Evolutionary conservation across 2,329 filamentous ascomycete species (phyloP), one percentile per base, ranked within the genome.

Genomic region (Hypoxylon sp.): DNA sequence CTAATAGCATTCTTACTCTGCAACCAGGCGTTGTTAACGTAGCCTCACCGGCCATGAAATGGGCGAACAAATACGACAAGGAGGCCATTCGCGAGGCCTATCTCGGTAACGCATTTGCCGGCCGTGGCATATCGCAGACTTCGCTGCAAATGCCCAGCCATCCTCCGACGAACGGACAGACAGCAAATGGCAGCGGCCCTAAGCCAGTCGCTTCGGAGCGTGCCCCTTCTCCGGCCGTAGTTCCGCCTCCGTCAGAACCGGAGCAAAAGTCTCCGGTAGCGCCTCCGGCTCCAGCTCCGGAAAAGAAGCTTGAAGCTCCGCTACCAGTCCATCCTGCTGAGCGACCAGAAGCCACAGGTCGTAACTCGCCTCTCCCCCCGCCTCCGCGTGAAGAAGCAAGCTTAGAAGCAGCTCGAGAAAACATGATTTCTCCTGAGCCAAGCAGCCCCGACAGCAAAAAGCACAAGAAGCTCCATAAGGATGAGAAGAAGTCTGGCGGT

Each of bases 1-100:
- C 94, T 2, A 94, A 91, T 79, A 99, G 96, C 72, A 88, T 97
- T 62, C 87, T 98, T 76, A 97, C 94, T 2, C 84, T 98, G 51
- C 94, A 97, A 77, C 92, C 94, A 1, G 87, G 90, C 59, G 91
- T 98, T 69, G 86, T 94, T 75, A 94, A 86, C 59, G 96, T 97
- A 78, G 95, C 94, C 17, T 96, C 92, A 8, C 92, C 94, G 24
- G 96, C 96, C 0, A 91, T 99, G 90, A 97, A 97, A 80, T 99
- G 96, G 96, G 94, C 95, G 33, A 95, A 87, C 80, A 94, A 94
- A 75, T 98, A 98, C 78, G 96, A 98, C 81, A 97, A 96, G 81
- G 91, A 96, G 75, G 86, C 91, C 6, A 91, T 97, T 69, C 90
- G 94, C 59, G 90, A 93, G 71, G 90, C 93, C n/a, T 98, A 98